phyloP scores from a whole-genome alignment of 345 rosid genomes.

The Salix purpurea region DNA sequence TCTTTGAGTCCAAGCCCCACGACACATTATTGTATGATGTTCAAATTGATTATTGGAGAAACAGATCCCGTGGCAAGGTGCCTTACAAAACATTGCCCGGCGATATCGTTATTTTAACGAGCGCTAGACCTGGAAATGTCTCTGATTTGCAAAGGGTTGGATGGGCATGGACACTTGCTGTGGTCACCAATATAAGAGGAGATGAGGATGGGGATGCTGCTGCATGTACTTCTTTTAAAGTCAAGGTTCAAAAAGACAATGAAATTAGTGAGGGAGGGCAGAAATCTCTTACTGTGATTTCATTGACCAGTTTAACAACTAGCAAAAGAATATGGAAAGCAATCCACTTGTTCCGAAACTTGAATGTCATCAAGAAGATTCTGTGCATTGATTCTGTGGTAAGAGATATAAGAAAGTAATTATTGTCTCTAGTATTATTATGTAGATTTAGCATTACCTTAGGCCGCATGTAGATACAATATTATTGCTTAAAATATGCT shows the following conservation, averaged over 20 bases:
- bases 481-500: too few species aligned
- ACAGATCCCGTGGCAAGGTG: constrained; percentile 21
- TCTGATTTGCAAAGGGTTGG: constrained; percentile 33
- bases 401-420: constrained; percentile 3
- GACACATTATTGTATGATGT: constrained; percentile 14
- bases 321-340: constrained; percentile 36
- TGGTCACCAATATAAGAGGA: constrained; percentile 1
- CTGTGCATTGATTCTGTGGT: constrained; percentile 29
- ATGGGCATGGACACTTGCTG: constrained; percentile 29
- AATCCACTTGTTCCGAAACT: constrained; percentile 21
- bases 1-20: background rate
- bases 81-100: constrained; percentile 42
- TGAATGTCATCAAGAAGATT: constrained; percentile 24
- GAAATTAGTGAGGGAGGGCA: background rate
- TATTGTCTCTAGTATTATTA: background rate
- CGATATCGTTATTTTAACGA: constrained; percentile 34
- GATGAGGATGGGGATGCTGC: constrained; percentile 4
- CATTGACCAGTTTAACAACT: constrained; percentile 30
- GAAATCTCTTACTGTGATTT: constrained; percentile 27
- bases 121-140: constrained; percentile 29
- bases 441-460: background rate
- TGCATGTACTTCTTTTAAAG: constrained; percentile 19
- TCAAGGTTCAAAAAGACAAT: constrained; percentile 7
- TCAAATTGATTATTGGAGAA: constrained; percentile 37
- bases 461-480: too few species aligned